Conservation (phyloP, 768 basidiomycete species). For the Calvatia gigantea region DNA sequence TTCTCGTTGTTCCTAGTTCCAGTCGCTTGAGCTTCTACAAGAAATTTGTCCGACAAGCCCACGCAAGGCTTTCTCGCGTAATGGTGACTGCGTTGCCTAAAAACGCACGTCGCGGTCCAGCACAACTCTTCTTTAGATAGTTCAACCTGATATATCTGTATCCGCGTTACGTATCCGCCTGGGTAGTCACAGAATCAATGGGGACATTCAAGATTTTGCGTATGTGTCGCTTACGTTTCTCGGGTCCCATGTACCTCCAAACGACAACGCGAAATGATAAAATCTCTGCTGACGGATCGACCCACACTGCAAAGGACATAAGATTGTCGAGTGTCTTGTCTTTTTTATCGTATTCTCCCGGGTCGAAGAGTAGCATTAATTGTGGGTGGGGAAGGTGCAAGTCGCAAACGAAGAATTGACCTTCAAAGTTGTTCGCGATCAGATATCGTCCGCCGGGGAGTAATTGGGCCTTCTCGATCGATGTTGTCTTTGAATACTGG, state of each 20-base stretch:
- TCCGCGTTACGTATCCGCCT: background rate
- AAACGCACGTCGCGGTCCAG: background rate
- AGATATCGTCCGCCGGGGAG: background rate
- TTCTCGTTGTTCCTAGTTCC: background rate
- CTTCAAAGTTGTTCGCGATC: background rate
- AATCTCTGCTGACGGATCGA: background rate
- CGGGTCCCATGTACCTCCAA: background rate
- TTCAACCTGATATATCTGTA: background rate
- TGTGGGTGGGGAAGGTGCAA: background rate
- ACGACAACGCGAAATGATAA: background rate
- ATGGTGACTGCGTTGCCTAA: background rate
- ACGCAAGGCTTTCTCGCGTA: background rate
- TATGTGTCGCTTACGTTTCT: background rate
- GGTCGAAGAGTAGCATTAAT: background rate
- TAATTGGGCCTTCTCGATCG: background rate
- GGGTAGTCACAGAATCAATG: background rate
- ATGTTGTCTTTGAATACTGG: background rate
- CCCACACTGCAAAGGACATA: background rate
- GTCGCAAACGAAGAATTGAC: background rate
- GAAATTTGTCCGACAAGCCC: background rate
- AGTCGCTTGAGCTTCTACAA: background rate
- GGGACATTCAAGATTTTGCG: background rate
- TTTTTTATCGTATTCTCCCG: background rate
- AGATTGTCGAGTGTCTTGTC: background rate
- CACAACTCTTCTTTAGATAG: background rate